These are phyloP conservation scores for Trichocomaceae sp. DNA, from an alignment of 2,329 filamentous ascomycete species.

Conservation along the genomic window DNA sequence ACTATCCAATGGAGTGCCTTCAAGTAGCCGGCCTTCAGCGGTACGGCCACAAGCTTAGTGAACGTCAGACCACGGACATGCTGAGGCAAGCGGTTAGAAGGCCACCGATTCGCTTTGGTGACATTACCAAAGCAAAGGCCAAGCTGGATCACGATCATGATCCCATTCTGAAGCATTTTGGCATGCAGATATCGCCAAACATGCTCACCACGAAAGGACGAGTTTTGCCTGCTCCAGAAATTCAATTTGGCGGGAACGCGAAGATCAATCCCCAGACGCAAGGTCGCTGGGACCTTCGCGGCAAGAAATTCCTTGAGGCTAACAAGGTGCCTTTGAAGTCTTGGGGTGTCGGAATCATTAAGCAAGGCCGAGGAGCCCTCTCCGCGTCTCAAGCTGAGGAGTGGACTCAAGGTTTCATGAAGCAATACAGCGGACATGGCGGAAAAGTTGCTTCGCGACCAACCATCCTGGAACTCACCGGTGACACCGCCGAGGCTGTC, in stretches of 20 bases:
- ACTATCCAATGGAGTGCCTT: constrained; percentile 53
- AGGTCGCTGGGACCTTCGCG: constrained; percentile 83
- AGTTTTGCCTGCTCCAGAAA: constrained; percentile 62
- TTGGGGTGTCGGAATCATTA: constrained; percentile 70
- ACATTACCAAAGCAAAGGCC: constrained; percentile 62
- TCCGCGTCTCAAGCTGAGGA: constrained; percentile 41
- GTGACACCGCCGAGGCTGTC: constrained; percentile 49
- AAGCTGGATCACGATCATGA: constrained; percentile 65
- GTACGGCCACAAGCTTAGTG: constrained; percentile 53
- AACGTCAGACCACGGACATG: constrained; percentile 69
- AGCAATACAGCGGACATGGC: constrained; percentile 56
- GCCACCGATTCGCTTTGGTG: constrained; percentile 59
- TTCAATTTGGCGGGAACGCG: constrained; percentile 56
- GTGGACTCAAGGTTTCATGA: constrained; percentile 57
- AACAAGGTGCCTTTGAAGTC: constrained; percentile 58
- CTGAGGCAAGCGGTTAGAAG: constrained; percentile 86
- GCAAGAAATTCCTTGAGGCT: constrained; percentile 65
- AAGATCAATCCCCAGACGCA: constrained; percentile 54
- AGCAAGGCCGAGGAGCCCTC: constrained; percentile 46
- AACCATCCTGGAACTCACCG: constrained; percentile 35
- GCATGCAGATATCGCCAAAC: constrained; percentile 57
- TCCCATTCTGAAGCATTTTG: constrained; percentile 63
- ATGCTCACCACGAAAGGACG: constrained; percentile 64
- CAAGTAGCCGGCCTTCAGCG: constrained; percentile 50
- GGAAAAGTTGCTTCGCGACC: constrained; percentile 48